Evolutionary conservation across 2,329 filamentous ascomycete species (phyloP).

Genomic region (Blastomyces gilchristii): DNA sequence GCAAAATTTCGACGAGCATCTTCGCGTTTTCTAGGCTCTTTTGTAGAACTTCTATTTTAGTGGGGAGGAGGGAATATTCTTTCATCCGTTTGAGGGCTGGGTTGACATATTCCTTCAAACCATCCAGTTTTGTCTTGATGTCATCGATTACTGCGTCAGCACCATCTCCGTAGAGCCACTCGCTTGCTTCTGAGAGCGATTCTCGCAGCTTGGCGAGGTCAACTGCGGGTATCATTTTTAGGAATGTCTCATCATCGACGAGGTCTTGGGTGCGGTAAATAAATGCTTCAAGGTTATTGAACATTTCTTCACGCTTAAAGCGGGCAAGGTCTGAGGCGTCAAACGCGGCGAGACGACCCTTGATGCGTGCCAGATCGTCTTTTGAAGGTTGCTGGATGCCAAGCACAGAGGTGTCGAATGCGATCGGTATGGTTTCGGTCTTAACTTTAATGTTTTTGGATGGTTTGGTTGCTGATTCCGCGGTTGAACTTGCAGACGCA

Average conservation of each 20-base stretch:
- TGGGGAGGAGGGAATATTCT: conserved; percentile 62
- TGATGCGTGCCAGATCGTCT: conserved; percentile 41
- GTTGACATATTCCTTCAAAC: conserved; percentile 63
- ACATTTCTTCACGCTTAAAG: conserved; percentile 65
- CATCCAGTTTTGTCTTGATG: conserved; percentile 65
- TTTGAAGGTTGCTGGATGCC: conserved; percentile 30
- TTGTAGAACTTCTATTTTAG: conserved; percentile 56
- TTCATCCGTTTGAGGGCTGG: conserved; percentile 67
- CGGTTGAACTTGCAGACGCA: conserved; percentile 41
- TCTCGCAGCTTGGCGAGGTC: conserved; percentile 58
- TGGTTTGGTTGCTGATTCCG: conserved; percentile 30
- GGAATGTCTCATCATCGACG: conserved; percentile 65
- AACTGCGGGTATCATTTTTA: conserved; percentile 57
- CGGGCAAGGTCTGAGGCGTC: conserved; percentile 74
- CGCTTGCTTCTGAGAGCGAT: conserved; percentile 59
- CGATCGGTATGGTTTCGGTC: conserved; percentile 43
- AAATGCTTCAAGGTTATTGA: conserved; percentile 88
- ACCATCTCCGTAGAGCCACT: conserved; percentile 88
- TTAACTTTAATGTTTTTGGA: conserved; percentile 37
- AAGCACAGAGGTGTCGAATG: conserved; percentile 40
- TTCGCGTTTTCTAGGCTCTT: conserved; percentile 61
- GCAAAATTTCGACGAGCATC: conserved; percentile 59
- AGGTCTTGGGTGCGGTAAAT: conserved; percentile 83
- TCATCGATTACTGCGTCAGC: conserved; percentile 62
- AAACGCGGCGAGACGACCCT: conserved; percentile 70